These are phyloP conservation scores for Penicillium bialowiezense DNA, from an alignment of 495 filamentous ascomycete species.

Conservation along the genomic window DNA sequence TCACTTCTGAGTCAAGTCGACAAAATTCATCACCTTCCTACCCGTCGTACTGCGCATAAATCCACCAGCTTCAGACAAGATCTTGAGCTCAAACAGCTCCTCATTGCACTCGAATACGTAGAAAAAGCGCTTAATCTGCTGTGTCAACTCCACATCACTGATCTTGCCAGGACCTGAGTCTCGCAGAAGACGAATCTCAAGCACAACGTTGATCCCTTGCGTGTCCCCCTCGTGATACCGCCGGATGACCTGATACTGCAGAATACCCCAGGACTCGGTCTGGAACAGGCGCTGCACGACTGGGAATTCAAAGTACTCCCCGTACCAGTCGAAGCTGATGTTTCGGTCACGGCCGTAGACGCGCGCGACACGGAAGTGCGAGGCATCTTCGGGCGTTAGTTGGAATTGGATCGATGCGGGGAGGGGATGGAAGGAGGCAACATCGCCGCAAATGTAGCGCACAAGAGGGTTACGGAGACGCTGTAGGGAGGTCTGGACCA, in stretches of 20 bases:
- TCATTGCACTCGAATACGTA: no score
- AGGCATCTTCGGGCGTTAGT: slow-evolving; percentile 2
- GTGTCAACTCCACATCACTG: no score
- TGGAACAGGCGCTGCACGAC: slow-evolving; percentile 12
- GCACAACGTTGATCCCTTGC: no score
- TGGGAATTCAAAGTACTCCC: slow-evolving; percentile 30
- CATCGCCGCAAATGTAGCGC: slow-evolving; percentile 36
- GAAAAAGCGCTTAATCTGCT: no score
- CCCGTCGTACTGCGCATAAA: no score
- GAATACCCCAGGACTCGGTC: slow-evolving; percentile 18
- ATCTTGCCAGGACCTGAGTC: no score
- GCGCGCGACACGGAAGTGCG: slow-evolving; percentile 19
- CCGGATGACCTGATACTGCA: slow-evolving; percentile 39
- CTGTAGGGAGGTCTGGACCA: slow-evolving; percentile 36
- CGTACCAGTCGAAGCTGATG: slow-evolving; percentile 34
- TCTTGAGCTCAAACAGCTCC: no score
- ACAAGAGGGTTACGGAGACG: slow-evolving; percentile 37
- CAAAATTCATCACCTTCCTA: no score
- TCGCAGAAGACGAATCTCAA: no score
- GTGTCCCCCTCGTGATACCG: no score
- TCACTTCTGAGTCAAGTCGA: no score
- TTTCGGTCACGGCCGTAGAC: slow-evolving; percentile 33
- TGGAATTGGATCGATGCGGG: slow-evolving; percentile 1
- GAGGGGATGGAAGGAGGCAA: slow-evolving; percentile 31
- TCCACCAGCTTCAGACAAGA: no score